Percentiles rank a stretch among this genome's conserved stretches.
Evolutionary conservation across 129 eudicot species (phyloP).

Genomic region (Artemisia argyi): DNA sequence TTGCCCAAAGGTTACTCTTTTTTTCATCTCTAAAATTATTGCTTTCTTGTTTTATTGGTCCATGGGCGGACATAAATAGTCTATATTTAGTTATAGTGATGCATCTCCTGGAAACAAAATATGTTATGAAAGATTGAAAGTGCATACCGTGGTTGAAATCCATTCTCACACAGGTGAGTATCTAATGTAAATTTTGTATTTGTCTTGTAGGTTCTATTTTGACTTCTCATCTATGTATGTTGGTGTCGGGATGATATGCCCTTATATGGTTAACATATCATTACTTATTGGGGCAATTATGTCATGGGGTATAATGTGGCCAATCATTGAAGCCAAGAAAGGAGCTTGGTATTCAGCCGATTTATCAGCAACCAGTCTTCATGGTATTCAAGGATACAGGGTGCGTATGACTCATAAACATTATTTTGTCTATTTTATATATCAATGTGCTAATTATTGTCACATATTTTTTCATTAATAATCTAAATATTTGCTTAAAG

Average conservation of each 20-base stretch:
- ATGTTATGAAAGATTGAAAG: too few species aligned
- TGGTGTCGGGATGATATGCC: slow-evolving; percentile 72
- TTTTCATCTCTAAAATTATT: neutral
- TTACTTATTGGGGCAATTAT: slow-evolving; percentile 56
- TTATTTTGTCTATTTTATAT: too few species aligned
- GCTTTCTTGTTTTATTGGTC: neutral
- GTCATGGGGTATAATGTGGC: slow-evolving; percentile 82
- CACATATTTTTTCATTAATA: too few species aligned
- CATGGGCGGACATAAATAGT: neutral
- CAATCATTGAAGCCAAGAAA: slow-evolving; percentile 47
- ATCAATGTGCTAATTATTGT: too few species aligned
- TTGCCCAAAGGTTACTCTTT: slow-evolving; percentile 32
- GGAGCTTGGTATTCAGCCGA: slow-evolving; percentile 53
- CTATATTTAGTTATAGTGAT: neutral
- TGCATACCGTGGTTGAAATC: neutral
- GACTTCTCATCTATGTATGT: slow-evolving; percentile 61
- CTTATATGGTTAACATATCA: slow-evolving; percentile 57
- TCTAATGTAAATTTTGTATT: neutral
- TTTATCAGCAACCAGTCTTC: slow-evolving; percentile 47
- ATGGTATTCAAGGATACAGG: slow-evolving; percentile 68
- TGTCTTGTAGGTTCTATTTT: slow-evolving; percentile 49
- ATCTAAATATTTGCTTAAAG: too few species aligned
- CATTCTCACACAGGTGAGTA: neutral
- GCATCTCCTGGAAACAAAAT: too few species aligned
- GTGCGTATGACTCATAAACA: slow-evolving; percentile 13